These are phyloP conservation scores for Trichoderma arundinaceum DNA, from an alignment of 2,329 filamentous ascomycete genomes.

Conservation along the genomic window DNA sequence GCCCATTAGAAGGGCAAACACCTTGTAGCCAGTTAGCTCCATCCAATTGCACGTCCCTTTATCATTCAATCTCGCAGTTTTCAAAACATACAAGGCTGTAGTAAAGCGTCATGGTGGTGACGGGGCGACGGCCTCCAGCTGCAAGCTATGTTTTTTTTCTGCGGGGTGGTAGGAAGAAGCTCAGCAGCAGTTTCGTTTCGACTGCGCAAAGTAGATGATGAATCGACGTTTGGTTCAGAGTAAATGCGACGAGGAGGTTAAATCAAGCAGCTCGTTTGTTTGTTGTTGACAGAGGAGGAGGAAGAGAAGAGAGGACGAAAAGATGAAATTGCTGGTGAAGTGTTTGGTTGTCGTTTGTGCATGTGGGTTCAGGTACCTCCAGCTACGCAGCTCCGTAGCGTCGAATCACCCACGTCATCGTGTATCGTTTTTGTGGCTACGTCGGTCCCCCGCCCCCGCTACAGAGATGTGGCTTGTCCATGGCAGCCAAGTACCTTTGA, in stretches of 20 bases:
- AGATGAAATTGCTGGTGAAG: constrained; percentile 1
- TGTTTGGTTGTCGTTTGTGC: constrained; percentile 19
- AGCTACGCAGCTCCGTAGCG: constrained; percentile 21
- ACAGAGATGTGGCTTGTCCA: constrained; percentile 29
- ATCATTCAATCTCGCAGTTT: no score
- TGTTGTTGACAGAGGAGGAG: background rate
- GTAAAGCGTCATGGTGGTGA: constrained; percentile 62
- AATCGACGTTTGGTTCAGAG: background rate
- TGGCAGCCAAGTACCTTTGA: background rate
- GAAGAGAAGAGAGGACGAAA: background rate
- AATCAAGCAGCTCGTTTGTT: background rate
- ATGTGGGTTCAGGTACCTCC: constrained; percentile 27
- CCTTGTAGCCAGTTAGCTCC: constrained; percentile 60
- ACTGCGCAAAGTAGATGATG: background rate
- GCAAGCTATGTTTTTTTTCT: constrained; percentile 20
- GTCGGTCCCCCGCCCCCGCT: constrained; percentile 36
- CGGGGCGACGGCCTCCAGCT: constrained; percentile 25
- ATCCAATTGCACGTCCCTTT: background rate
- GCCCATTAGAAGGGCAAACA: constrained; percentile 80
- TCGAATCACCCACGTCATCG: constrained; percentile 47
- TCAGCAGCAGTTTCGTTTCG: constrained; percentile 1
- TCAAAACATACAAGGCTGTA: constrained; percentile 56
- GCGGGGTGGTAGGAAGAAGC: constrained; percentile 2
- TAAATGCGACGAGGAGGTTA: background rate
- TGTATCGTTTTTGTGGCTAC: constrained; percentile 39